Evolutionary conservation across 1,284 basidiomycete species (phyloP).

Genomic region (Ceratobasidium sp.): DNA sequence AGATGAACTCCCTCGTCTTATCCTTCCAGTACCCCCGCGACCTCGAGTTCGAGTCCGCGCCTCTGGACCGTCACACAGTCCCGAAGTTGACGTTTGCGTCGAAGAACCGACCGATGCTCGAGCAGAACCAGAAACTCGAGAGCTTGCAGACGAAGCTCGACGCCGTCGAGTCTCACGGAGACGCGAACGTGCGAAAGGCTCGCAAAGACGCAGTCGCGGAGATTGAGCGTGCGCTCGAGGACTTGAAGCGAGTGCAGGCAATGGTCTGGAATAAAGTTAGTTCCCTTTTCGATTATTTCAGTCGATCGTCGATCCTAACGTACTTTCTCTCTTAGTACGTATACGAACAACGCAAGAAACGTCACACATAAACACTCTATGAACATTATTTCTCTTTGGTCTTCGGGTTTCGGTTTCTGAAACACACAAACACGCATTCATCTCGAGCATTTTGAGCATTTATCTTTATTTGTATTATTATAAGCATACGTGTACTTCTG

Average conservation of each 20-base stretch:
- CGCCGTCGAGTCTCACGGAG: background rate
- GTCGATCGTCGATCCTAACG: background rate
- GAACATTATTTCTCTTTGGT: no score
- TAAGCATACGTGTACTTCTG: no score
- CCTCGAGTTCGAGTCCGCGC: slow-evolving; percentile 15
- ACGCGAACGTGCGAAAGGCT: slow-evolving; percentile 1
- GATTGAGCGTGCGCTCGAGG: slow-evolving; percentile 12
- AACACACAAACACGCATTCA: background rate
- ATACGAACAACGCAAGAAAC: background rate
- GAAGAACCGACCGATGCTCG: slow-evolving; percentile 8
- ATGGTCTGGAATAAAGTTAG: slow-evolving; percentile 9
- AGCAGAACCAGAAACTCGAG: slow-evolving; percentile 18
- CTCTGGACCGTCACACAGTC: background rate
- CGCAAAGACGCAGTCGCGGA: slow-evolving; percentile 5
- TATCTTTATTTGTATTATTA: slow-evolving; percentile 3
- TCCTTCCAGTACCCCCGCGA: slow-evolving; percentile 14
- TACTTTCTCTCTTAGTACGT: background rate
- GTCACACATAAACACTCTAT: no score
- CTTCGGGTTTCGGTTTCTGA: no score
- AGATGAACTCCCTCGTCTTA: background rate
- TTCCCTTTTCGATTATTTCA: background rate
- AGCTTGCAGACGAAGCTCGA: slow-evolving; percentile 1
- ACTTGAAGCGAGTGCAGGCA: background rate
- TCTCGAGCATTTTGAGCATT: background rate
- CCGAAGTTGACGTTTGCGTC: background rate